Evolutionary conservation across 2,329 filamentous ascomycete genomes (phyloP).

Genomic region (Samsoniella hepiali): DNA sequence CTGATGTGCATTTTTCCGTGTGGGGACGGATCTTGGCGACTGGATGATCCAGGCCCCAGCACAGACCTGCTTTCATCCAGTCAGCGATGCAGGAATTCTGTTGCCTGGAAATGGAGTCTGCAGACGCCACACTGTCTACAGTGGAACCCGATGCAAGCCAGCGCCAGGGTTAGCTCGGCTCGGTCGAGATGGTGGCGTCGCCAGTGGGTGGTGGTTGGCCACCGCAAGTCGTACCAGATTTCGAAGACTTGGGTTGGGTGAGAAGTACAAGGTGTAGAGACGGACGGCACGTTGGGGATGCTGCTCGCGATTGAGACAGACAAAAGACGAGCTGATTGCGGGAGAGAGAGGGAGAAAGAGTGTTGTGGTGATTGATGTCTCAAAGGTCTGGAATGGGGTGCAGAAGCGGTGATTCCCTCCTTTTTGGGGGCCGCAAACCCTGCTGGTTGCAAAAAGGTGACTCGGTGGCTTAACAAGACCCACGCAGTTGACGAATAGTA

Average conservation of each 20-base stretch:
- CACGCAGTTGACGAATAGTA: background rate
- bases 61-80: background rate
- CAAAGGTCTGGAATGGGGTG: background rate
- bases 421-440: background rate
- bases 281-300: background rate
- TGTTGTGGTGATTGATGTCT: background rate
- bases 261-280: no score
- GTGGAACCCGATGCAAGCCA: slow-evolving; percentile 7
- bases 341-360: background rate
- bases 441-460: background rate
- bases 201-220: background rate
- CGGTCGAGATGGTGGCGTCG: slow-evolving; percentile 5
- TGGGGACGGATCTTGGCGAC: background rate
- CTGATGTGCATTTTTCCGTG: no score
- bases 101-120: slow-evolving; percentile 7
- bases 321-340: background rate
- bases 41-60: background rate
- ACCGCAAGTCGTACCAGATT: no score
- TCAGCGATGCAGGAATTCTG: slow-evolving; percentile 4
- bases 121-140: background rate
- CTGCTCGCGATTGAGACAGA: slow-evolving; percentile 1
- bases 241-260: no score
- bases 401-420: background rate
- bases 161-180: background rate
- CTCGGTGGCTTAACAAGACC: background rate